Evolutionary conservation across 805 yeast genomes (phyloP).

Genomic region (Wickerhamomyces silvicola): DNA sequence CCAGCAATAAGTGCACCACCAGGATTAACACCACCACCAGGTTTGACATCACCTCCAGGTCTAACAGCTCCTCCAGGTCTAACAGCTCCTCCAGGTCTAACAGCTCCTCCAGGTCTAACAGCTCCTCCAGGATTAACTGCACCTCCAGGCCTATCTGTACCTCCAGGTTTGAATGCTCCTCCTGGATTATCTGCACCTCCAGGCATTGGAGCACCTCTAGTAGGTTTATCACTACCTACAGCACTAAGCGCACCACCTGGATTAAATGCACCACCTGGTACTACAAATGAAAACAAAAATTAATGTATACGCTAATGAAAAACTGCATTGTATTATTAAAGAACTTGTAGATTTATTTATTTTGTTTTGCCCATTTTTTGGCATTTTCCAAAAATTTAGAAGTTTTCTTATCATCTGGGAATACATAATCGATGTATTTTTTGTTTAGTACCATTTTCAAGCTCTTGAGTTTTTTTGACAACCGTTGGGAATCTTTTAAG

Average conservation of each 20-base stretch:
- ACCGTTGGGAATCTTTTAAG: constrained; percentile 50
- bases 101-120: constrained; percentile 22
- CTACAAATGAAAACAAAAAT: neutral
- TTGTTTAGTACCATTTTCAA: constrained; percentile 40
- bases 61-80: constrained; percentile 22
- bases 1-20: constrained; percentile 25
- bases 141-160: constrained; percentile 9
- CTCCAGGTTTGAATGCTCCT: constrained; percentile 13
- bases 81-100: constrained; percentile 18
- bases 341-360: constrained; percentile 3
- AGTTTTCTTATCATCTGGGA: constrained; percentile 52
- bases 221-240: too few relatives aligned
- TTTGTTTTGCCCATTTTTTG: constrained; percentile 38
- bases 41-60: constrained; percentile 19
- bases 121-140: constrained; percentile 13
- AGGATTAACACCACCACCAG: constrained; percentile 21
- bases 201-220: constrained; percentile 3
- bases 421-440: constrained; percentile 56
- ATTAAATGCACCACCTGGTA: neutral
- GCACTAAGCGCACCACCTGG: neutral
- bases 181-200: constrained; percentile 6
- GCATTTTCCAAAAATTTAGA: constrained; percentile 41
- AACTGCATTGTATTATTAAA: neutral
- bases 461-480: constrained; percentile 36
- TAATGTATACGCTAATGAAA: neutral